phyloP scores from a whole-genome alignment of 768 basidiomycete genomes.

The Lactarius hengduanensis region DNA sequence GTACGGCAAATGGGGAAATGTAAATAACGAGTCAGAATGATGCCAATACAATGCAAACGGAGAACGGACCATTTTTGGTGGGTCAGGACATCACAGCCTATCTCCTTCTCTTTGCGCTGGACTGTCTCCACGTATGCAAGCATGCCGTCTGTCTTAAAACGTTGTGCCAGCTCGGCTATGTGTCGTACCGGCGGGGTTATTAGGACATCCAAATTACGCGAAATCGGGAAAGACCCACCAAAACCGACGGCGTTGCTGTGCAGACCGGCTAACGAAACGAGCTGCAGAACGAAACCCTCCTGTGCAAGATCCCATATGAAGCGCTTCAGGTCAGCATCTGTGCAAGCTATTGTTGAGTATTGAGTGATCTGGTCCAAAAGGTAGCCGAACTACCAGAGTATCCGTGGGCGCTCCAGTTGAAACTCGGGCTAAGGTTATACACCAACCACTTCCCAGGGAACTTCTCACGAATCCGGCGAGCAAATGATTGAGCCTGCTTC shows the following conservation, averaged over 20 bases:
- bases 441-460: slow-evolving; percentile 87
- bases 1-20: slow-evolving; percentile 17
- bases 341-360: slow-evolving; percentile 28
- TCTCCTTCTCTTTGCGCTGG: slow-evolving; percentile 83
- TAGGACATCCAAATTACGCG: background rate
- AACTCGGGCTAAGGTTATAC: slow-evolving; percentile 91
- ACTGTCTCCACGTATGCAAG: slow-evolving; percentile 88
- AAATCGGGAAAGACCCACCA: slow-evolving; percentile 43
- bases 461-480: slow-evolving; percentile 66
- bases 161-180: slow-evolving; percentile 74
- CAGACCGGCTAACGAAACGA: slow-evolving; percentile 87
- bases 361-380: background rate
- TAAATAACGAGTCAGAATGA: background rate
- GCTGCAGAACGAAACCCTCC: slow-evolving; percentile 89
- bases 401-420: slow-evolving; percentile 87
- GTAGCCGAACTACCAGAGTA: slow-evolving; percentile 51
- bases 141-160: slow-evolving; percentile 88
- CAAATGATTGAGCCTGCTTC: slow-evolving; percentile 73
- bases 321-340: slow-evolving; percentile 69
- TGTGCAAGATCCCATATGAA: slow-evolving; percentile 90
- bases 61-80: slow-evolving; percentile 85
- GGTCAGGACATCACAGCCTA: slow-evolving; percentile 86
- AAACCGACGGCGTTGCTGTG: slow-evolving; percentile 80
- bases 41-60: background rate
- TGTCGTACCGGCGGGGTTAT: background rate